Percentiles rank a stretch among this genome's conserved stretches.
These are phyloP conservation scores for Monosporascus sp. DNA, from an alignment of 2,329 filamentous ascomycete genomes.

Conservation along the genomic window DNA sequence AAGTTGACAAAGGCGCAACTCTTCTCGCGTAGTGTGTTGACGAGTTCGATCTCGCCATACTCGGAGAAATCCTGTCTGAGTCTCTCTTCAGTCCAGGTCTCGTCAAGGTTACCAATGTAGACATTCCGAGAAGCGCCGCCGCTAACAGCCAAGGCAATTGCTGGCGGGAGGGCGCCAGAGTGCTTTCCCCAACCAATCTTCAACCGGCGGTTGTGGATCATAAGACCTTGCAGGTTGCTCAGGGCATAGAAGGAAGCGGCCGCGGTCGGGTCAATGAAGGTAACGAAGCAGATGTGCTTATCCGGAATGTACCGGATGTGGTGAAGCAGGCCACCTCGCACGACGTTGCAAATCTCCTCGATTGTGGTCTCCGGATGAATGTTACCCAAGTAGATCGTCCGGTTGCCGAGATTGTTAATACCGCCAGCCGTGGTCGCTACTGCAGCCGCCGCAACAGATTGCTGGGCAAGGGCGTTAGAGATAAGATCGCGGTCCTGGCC, in stretches of 20 bases:
- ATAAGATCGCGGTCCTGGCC: conserved; percentile 95
- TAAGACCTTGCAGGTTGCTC: conserved; percentile 93
- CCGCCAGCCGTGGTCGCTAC: conserved; percentile 95
- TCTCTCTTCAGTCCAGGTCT: conserved; percentile 94
- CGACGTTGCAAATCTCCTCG: conserved; percentile 99
- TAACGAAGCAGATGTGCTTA: conserved; percentile 99
- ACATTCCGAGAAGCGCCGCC: conserved; percentile 97
- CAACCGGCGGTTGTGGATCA: conserved; percentile 97
- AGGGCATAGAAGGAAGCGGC: conserved; percentile 96
- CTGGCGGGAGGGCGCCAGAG: conserved; percentile 89
- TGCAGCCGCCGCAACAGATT: conserved; percentile 93
- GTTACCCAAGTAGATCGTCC: conserved; percentile 96
- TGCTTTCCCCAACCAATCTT: conserved; percentile 99
- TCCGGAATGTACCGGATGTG: conserved; percentile 99
- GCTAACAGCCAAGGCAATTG: conserved; percentile 91
- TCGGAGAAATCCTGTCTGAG: conserved; percentile 95
- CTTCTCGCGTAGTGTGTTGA: conserved; percentile 96
- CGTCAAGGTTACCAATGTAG: conserved; percentile 95
- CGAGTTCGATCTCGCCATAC: conserved; percentile 94
- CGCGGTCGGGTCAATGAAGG: conserved; percentile 96
- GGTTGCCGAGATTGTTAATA: conserved; percentile 94
- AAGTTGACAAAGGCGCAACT: conserved; percentile 99
- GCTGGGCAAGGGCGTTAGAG: conserved; percentile 91
- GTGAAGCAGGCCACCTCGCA: conserved; percentile 88
- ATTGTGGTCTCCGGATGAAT: conserved; percentile 99